Evolutionary conservation across 345 rosid genomes (phyloP).

Genomic region (Hibiscus trionum): DNA sequence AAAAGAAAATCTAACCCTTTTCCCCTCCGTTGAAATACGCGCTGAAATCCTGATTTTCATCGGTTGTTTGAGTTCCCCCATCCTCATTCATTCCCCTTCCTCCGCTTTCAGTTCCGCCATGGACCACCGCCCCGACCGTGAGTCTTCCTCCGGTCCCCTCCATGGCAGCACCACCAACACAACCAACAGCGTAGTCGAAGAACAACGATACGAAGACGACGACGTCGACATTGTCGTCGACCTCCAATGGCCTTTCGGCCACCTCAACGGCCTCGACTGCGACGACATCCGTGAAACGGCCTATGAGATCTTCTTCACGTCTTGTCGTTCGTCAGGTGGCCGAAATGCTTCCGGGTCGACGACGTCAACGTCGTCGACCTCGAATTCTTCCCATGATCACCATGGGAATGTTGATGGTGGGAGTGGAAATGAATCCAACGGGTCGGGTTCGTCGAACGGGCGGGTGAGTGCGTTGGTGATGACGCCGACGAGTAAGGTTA

Average conservation of each 20-base stretch:
- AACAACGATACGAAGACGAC: background rate
- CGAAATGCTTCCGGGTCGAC: slow-evolving; percentile 46
- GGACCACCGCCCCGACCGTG: slow-evolving; percentile 41
- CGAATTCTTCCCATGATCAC: slow-evolving; percentile 31
- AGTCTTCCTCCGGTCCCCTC: slow-evolving; percentile 38
- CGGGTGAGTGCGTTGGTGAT: slow-evolving; percentile 51
- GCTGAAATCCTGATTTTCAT: background rate
- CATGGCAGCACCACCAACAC: slow-evolving; percentile 17
- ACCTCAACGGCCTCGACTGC: slow-evolving; percentile 40
- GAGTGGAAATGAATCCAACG: slow-evolving; percentile 20
- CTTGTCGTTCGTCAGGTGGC: slow-evolving; percentile 70
- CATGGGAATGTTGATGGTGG: slow-evolving; percentile 19
- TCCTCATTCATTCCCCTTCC: background rate
- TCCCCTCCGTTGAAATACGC: slow-evolving; percentile 26
- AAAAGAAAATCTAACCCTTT: slow-evolving; percentile 25
- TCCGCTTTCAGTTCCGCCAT: slow-evolving; percentile 16
- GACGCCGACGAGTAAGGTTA: slow-evolving; percentile 64
- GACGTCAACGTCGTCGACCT: background rate
- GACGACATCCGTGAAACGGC: slow-evolving; percentile 83
- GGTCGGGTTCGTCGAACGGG: slow-evolving; percentile 20
- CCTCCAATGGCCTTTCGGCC: slow-evolving; percentile 71
- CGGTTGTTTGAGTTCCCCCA: slow-evolving; percentile 7
- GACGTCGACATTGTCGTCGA: slow-evolving; percentile 14
- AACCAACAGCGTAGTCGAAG: background rate
- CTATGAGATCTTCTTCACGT: slow-evolving; percentile 81